Conservation (phyloP, 108 stramenopile species). For the Bacterosira constricta region DNA sequence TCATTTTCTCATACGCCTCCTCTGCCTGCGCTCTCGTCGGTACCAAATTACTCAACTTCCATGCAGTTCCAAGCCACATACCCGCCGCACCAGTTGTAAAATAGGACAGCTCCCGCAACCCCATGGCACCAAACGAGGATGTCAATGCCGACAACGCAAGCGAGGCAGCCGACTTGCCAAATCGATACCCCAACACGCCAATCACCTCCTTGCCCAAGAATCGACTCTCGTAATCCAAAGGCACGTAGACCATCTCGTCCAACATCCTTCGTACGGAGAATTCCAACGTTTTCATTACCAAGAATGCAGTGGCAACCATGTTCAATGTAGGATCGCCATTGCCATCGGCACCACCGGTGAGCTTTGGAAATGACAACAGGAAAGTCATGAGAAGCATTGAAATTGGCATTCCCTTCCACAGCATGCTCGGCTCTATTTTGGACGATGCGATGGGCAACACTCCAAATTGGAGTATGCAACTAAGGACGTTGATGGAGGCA, state of each 20-base stretch:
- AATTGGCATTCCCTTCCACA: slow-evolving; percentile 74
- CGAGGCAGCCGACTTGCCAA: slow-evolving; percentile 55
- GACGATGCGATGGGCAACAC: slow-evolving; percentile 62
- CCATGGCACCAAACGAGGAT: slow-evolving; percentile 45
- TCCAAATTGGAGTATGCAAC: slow-evolving; percentile 73
- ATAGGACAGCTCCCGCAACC: slow-evolving; percentile 65
- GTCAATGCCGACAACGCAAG: slow-evolving; percentile 46
- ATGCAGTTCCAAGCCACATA: slow-evolving; percentile 66
- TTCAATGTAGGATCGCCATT: slow-evolving; percentile 64
- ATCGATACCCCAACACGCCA: slow-evolving; percentile 57
- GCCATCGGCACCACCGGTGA: not conserved
- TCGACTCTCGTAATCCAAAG: slow-evolving; percentile 84
- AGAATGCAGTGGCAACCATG: slow-evolving; percentile 63
- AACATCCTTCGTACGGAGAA: slow-evolving; percentile 85
- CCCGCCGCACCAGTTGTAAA: slow-evolving; percentile 59
- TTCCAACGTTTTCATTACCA: slow-evolving; percentile 84
- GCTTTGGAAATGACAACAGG: slow-evolving; percentile 22
- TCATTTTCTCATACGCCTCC: slow-evolving; percentile 47
- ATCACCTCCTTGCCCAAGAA: slow-evolving; percentile 77
- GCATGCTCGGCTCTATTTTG: slow-evolving; percentile 57
- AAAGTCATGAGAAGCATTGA: slow-evolving; percentile 29
- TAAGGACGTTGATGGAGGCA: slow-evolving; percentile 61
- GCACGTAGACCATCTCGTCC: slow-evolving; percentile 86
- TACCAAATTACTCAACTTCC: slow-evolving; percentile 73
- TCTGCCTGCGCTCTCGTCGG: slow-evolving; percentile 80